Percentiles rank a stretch among this genome's conserved stretches.
phyloP scores from a whole-genome alignment of 148 eudicot genomes.

The Fagopyrum esculentum region DNA sequence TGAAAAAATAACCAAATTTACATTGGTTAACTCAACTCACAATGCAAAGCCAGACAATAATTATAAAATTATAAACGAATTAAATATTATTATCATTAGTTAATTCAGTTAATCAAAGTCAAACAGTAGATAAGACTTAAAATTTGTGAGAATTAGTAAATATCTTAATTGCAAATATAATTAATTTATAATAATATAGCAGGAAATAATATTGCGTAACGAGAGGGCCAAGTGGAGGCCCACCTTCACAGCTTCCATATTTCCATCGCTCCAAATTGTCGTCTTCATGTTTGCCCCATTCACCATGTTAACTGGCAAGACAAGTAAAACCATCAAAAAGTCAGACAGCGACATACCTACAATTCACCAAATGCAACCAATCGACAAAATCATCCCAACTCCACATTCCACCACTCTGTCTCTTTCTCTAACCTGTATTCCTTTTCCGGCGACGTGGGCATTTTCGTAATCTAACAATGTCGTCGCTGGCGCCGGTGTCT shows the following conservation, averaged over 20 bases:
- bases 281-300: neutral
- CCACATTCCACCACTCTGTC: neutral
- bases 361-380: conserved; percentile 4
- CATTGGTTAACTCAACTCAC: no score
- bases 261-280: neutral
- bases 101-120: no score
- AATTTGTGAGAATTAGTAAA: no score
- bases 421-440: neutral
- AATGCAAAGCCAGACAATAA: no score
- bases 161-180: no score
- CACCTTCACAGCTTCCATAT: neutral
- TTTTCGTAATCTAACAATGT: conserved; percentile 7
- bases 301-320: neutral
- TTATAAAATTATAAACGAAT: no score
- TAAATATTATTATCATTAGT: no score
- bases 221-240: neutral
- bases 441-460: neutral
- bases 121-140: no score
- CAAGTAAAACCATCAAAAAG: neutral
- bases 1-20: no score
- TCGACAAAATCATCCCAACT: neutral
- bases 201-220: neutral
- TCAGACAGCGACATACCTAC: neutral
- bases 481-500: conserved; percentile 10
- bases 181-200: no score